Conservation (phyloP, 2,329 filamentous ascomycete genomes). For the Chrysoporthe cubensis region DNA sequence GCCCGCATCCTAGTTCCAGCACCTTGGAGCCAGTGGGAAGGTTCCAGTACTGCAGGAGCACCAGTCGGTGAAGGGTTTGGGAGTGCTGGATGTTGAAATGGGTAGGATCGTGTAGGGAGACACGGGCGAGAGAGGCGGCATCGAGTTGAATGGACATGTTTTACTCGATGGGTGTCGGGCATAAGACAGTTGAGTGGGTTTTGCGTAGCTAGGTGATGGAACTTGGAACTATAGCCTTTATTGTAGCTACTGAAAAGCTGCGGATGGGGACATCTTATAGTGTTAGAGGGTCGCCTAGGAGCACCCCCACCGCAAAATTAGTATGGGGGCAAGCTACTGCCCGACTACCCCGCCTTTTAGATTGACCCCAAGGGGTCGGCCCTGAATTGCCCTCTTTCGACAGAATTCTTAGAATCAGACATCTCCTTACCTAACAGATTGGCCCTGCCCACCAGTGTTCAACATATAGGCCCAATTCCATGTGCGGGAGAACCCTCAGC, state of each 20-base stretch:
- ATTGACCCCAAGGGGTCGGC: background rate
- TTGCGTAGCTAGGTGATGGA: background rate
- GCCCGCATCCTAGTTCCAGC: conserved; percentile 63
- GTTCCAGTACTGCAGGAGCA: conserved; percentile 41
- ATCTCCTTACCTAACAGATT: too few species aligned
- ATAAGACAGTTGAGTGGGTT: background rate
- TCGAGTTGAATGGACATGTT: conserved; percentile 35
- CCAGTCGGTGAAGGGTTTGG: conserved; percentile 41
- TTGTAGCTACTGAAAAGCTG: background rate
- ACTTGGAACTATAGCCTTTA: background rate
- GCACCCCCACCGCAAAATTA: background rate
- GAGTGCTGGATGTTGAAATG: conserved; percentile 11
- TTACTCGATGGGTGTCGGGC: background rate
- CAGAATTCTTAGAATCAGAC: too few species aligned
- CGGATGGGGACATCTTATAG: background rate
- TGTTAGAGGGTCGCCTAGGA: background rate
- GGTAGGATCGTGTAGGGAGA: conserved; percentile 27
- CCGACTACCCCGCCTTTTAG: background rate
- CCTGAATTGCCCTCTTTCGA: too few species aligned
- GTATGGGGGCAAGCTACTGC: background rate
- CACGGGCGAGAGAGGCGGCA: conserved; percentile 19
- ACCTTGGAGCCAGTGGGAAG: conserved; percentile 46
- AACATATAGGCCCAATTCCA: too few species aligned
- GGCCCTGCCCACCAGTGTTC: too few species aligned
- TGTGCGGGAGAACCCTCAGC: too few species aligned